Percentiles rank a stretch among this genome's conserved stretches.
These are phyloP conservation scores for Diaporthe sp. DNA, from an alignment of 2,329 filamentous ascomycete species.

Conservation along the genomic window DNA sequence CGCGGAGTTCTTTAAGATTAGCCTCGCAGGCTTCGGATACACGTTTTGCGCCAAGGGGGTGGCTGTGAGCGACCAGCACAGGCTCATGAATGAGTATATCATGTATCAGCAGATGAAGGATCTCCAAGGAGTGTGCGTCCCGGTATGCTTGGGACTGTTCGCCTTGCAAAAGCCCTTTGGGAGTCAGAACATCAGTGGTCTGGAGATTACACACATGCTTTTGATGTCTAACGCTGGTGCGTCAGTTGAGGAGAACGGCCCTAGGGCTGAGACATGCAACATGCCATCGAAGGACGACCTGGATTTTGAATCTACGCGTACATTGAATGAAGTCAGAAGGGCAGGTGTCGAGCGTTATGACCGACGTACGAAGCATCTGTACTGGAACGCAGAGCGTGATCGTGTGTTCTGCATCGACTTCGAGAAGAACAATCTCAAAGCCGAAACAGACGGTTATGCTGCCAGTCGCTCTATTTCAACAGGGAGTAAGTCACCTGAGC, in stretches of 20 bases:
- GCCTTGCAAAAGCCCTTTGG: not conserved
- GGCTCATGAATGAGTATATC: not conserved
- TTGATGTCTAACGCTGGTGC: not conserved
- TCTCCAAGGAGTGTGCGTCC: not conserved
- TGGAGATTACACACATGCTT: conserved; percentile 6
- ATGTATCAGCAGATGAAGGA: not conserved
- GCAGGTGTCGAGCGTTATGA: not conserved
- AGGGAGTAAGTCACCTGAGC: not conserved
- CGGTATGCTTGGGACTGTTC: conserved; percentile 1
- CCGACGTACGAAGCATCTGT: not conserved
- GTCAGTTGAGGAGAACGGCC: not conserved
- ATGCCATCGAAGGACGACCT: not conserved
- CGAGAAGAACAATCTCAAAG: not conserved
- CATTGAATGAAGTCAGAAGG: not conserved
- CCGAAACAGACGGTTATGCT: not conserved
- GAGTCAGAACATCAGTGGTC: not conserved
- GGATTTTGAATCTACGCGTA: not conserved
- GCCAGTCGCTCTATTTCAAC: not conserved
- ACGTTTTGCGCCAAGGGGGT: conserved; percentile 12
- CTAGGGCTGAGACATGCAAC: too few relatives aligned
- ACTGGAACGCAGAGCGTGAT: not conserved
- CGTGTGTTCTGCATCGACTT: conserved; percentile 14
- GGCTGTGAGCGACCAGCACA: not conserved
- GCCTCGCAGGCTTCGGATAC: not conserved
- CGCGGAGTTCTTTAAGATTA: conserved; percentile 10